These are phyloP conservation scores for Nicotiana noctiflora DNA, from an alignment of 257 asterid genomes.

Conservation along the genomic window DNA sequence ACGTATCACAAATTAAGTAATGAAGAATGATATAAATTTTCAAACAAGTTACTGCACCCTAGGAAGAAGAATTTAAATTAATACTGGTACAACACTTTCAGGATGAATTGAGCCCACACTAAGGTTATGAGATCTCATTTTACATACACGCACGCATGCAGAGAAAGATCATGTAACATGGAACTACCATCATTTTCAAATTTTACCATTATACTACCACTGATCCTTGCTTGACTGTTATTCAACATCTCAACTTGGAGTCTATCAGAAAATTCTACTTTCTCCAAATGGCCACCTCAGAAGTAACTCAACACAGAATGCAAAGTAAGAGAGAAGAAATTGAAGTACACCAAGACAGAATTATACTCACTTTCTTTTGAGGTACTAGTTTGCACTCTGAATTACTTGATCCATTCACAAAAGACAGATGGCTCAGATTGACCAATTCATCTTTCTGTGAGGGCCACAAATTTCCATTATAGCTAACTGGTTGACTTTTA, in stretches of 20 bases:
- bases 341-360: neutral
- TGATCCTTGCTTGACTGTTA: slow-evolving; percentile 16
- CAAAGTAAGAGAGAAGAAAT: neutral
- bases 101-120: neutral
- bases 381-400: slow-evolving; percentile 28
- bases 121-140: neutral
- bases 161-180: neutral
- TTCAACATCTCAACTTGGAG: slow-evolving; percentile 15
- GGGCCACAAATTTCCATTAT: slow-evolving; percentile 32
- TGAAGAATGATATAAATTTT: neutral
- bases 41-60: neutral
- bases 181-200: neutral
- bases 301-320: neutral
- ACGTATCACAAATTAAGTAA: neutral
- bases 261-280: slow-evolving; percentile 12
- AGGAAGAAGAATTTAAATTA: neutral
- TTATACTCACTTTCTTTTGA: slow-evolving; percentile 30
- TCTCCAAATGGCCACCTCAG: slow-evolving; percentile 5
- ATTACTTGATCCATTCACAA: slow-evolving; percentile 28
- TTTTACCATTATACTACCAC: slow-evolving; percentile 28
- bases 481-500: slow-evolving; percentile 22
- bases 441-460: slow-evolving; percentile 33
- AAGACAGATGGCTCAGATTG: slow-evolving; percentile 21
- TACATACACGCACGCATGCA: neutral
- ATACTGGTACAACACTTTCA: neutral